phyloP scores from a whole-genome alignment of 345 rosid genomes.

The Microcos paniculata region DNA sequence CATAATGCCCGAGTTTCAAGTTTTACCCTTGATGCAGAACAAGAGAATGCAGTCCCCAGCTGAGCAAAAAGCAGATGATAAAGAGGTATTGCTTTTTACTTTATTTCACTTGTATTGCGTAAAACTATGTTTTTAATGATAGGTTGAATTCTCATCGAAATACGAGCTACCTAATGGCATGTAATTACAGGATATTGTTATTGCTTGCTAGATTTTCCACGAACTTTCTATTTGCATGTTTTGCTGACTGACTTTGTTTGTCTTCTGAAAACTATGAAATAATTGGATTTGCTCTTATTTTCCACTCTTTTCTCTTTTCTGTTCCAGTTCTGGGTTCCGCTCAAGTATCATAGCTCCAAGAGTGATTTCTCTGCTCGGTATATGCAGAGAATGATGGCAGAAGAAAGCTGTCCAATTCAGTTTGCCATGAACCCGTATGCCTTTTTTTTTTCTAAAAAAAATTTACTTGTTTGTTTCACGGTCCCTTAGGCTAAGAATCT shows the following conservation, averaged over 20 bases:
- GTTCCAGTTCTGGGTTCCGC: constrained; percentile 66
- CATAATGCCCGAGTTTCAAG: neutral
- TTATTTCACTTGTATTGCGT: neutral
- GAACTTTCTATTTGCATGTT: neutral
- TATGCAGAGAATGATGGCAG: constrained; percentile 55
- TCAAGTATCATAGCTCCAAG: constrained; percentile 72
- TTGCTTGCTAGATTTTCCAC: constrained; percentile 3
- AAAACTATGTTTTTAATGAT: neutral
- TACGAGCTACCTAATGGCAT: neutral
- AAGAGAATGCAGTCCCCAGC: constrained; percentile 42
- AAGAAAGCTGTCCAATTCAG: constrained; percentile 48
- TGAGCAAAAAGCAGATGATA: constrained; percentile 46
- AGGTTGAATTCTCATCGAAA: neutral
- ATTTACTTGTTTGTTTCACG: constrained; percentile 9
- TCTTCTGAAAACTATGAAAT: constrained; percentile 10
- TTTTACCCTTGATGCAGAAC: constrained; percentile 32
- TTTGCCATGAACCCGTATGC: constrained; percentile 75
- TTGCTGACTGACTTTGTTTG: neutral
- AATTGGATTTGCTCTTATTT: constrained; percentile 11
- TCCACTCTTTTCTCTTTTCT: constrained; percentile 8
- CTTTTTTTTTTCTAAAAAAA: constrained; percentile 9
- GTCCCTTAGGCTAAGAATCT: neutral
- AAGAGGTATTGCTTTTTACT: constrained; percentile 42
- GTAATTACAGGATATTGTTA: neutral
- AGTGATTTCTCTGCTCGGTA: constrained; percentile 62